Base-by-base conservation (phyloP, 169 alveolate genomes). In the Plasmodium gaboni region DNA sequence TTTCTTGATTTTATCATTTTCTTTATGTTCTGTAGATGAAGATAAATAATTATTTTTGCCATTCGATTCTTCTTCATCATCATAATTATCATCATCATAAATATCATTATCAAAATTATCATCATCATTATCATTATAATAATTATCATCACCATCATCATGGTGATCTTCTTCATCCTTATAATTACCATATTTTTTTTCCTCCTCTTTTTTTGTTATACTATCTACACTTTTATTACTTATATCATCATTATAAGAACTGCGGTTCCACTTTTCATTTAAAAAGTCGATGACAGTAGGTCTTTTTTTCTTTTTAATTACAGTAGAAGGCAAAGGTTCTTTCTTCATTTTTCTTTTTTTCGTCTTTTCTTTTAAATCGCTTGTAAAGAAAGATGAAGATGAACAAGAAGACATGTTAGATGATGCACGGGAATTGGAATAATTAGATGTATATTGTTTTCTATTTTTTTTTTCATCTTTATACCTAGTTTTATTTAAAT, bases 211-310 rank as follows among this genome's bases (percentile, higher is more conserved):
- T 28, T 24, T n/a, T 17, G 64, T 42, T 74, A 17, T 26, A n/a
- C 50, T 42, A 9, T 60, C 53, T 15, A 32, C 46, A 24, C n/a
- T 67, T 0, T 15, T 19, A 22, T 38, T 50, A 10, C 17, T 53
- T 60, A 38, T 63, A 9, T n/a, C 73, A 38, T 74, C 70, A n/a
- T 59, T 60, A 67, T 59, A 44, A 2, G 89, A 78, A 59, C n/a
- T 13, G 50, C 78, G 22, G 60, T 78, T 78, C 89, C 89, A 78
- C 5, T 78, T 78, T 68, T 68, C 73, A 78, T 78, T 65, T 59
- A 78, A 28, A 65, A 78, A 78, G 12, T 78, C 89, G 1, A 78
- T 78, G n/a, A 78, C 89, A 6, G 89, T 78, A 46, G 89, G 89
- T 28, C 89, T 78, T 44, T 24, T 78, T 57, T 59, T 78, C 19